Percentiles rank a stretch among this genome's conserved stretches.
Evolutionary conservation across 441 rosid genomes (phyloP).

Genomic region (Euphorbia celastroides): DNA sequence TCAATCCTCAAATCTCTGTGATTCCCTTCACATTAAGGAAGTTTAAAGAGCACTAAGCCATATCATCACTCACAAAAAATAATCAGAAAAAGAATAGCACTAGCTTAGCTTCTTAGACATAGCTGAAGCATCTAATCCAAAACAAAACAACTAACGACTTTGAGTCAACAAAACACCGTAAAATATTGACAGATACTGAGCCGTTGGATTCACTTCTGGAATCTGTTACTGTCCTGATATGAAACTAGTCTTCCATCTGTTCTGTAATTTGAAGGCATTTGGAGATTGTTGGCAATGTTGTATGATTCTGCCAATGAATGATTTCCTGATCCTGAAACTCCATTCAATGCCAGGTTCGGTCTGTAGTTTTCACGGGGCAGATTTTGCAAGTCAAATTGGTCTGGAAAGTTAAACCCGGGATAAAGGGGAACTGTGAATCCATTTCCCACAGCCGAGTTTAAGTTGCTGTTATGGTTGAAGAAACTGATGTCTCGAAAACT

Average conservation of each 20-base stretch:
- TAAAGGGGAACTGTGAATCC: constrained; percentile 36
- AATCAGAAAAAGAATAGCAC: constrained; percentile 4
- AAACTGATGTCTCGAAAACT: constrained; percentile 18
- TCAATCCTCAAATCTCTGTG: not conserved
- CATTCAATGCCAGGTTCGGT: constrained; percentile 28
- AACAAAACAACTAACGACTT: not conserved
- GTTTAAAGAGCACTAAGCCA: not conserved
- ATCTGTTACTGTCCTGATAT: constrained; percentile 24
- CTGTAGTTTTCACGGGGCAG: constrained; percentile 20
- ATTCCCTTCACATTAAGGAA: constrained; percentile 9
- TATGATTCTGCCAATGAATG: constrained; percentile 29
- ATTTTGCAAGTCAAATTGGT: constrained; percentile 26
- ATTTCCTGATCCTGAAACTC: constrained; percentile 17
- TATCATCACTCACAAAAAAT: constrained; percentile 1
- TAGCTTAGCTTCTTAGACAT: not conserved
- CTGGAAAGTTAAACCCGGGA: constrained; percentile 22
- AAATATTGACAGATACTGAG: too few relatives aligned
- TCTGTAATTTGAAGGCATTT: constrained; percentile 19
- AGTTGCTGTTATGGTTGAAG: constrained; percentile 22
- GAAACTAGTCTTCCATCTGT: constrained; percentile 28
- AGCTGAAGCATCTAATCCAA: constrained; percentile 2
- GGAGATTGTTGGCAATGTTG: constrained; percentile 29
- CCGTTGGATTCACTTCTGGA: constrained; percentile 22
- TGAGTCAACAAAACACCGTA: not conserved
- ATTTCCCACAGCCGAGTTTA: constrained; percentile 23